Evolutionary conservation across 1,284 basidiomycete genomes (phyloP).

Genomic region (Apiotrichum porosum): DNA sequence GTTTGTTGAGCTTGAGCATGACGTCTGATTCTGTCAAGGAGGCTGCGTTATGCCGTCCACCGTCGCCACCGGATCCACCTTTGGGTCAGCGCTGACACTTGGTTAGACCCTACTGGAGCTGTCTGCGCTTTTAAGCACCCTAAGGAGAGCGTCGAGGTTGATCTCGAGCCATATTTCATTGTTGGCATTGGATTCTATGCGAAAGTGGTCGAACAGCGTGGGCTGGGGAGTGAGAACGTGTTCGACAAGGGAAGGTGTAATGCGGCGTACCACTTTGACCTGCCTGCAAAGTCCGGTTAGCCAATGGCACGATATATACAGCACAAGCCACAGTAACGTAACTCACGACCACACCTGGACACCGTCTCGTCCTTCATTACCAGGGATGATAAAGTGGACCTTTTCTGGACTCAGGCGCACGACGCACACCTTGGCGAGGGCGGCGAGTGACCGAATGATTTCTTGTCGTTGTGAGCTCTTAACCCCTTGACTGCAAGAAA

Average conservation of each 20-base stretch:
- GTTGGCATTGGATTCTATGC: conserved; percentile 74
- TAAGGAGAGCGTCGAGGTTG: conserved; percentile 62
- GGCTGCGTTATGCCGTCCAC: conserved; percentile 2
- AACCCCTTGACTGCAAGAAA: too few relatives aligned
- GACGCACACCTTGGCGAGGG: conserved; percentile 74
- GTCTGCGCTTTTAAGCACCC: conserved; percentile 57
- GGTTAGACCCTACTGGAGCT: conserved; percentile 27
- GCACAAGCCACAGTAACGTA: neutral
- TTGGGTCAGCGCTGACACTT: neutral
- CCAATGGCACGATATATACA: too few relatives aligned
- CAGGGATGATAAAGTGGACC: conserved; percentile 69
- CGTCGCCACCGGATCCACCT: conserved; percentile 6
- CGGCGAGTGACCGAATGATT: conserved; percentile 71
- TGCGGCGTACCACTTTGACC: conserved; percentile 48
- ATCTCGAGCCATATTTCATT: conserved; percentile 76
- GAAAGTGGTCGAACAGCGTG: conserved; percentile 73
- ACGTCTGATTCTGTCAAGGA: conserved; percentile 57
- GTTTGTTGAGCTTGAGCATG: conserved; percentile 62
- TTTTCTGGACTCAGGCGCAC: conserved; percentile 70
- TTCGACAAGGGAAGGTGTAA: too few relatives aligned
- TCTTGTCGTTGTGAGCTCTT: conserved; percentile 51
- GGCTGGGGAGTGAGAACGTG: too few relatives aligned
- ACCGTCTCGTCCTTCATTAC: conserved; percentile 74
- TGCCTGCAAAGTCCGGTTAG: conserved; percentile 27
- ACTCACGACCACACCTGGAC: conserved; percentile 90